Evolutionary conservation across 176 grass and related monocot species (phyloP).

Genomic region (Carex scoparia): DNA sequence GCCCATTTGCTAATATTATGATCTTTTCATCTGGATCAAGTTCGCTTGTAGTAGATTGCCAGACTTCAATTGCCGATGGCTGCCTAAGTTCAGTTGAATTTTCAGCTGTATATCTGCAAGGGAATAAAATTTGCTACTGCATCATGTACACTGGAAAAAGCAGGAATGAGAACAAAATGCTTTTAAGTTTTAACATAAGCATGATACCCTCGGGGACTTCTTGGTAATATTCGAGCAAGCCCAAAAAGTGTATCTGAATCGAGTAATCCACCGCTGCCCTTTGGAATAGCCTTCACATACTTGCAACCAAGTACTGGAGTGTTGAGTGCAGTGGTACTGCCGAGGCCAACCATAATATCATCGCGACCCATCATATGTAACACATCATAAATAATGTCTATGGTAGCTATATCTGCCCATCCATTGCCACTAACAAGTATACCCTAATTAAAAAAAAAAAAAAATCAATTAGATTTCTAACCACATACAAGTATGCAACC

Average conservation of each 20-base stretch:
- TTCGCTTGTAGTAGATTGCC: constrained; percentile 47
- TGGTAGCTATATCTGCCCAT: constrained; percentile 68
- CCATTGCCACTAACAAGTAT: constrained; percentile 72
- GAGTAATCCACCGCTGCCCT: constrained; percentile 69
- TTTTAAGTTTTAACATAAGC: background rate
- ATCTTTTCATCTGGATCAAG: constrained; percentile 59
- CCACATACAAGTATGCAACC: background rate
- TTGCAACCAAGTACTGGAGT: constrained; percentile 55
- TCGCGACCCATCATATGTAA: constrained; percentile 92
- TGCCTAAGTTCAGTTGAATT: constrained; percentile 68
- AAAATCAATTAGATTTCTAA: background rate
- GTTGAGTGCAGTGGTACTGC: constrained; percentile 58
- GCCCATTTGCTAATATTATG: constrained; percentile 65
- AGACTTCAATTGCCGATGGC: constrained; percentile 68
- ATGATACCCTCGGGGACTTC: constrained; percentile 80
- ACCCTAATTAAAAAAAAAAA: constrained; percentile 33
- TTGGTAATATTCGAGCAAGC: constrained; percentile 59
- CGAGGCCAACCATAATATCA: constrained; percentile 76
- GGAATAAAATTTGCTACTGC: background rate
- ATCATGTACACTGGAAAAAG: background rate
- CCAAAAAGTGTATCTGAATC: constrained; percentile 88
- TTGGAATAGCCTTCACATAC: constrained; percentile 62
- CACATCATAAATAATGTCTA: constrained; percentile 76
- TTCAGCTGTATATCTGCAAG: constrained; percentile 61
- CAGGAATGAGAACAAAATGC: background rate